Percentiles rank a stretch among this genome's conserved stretches.
Conservation (phyloP, 129 eudicot species). For the Dittrichia graveolens region DNA sequence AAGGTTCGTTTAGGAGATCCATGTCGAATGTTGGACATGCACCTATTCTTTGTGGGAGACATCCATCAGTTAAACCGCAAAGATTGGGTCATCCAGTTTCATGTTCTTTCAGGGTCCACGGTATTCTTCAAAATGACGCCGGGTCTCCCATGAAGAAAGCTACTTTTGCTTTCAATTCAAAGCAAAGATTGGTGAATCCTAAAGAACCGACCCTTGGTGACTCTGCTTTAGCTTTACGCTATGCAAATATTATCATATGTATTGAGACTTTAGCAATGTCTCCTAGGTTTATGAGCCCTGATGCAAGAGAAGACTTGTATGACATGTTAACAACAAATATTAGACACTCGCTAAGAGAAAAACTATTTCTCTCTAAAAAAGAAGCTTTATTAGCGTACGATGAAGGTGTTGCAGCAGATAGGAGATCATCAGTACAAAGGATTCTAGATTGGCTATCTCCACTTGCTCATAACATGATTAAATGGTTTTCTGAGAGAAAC, state of each 20-base stretch:
- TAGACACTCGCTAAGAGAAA: constrained; percentile 56
- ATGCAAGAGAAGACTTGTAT: constrained; percentile 86
- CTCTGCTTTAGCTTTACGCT: constrained; percentile 77
- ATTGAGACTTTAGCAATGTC: constrained; percentile 76
- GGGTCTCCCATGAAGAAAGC: constrained; percentile 25
- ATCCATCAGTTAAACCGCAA: constrained; percentile 36
- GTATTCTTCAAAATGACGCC: constrained; percentile 26
- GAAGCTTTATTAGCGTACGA: constrained; percentile 49
- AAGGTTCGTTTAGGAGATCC: constrained; percentile 55
- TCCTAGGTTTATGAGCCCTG: constrained; percentile 69
- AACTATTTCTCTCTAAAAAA: constrained; percentile 45
- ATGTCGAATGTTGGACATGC: constrained; percentile 49
- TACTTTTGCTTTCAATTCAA: constrained; percentile 33
- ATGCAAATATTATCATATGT: constrained; percentile 69
- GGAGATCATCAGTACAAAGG: constrained; percentile 51
- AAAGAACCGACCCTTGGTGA: constrained; percentile 68
- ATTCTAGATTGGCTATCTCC: constrained; percentile 94
- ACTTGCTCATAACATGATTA: constrained; percentile 85
- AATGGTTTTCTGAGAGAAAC: constrained; percentile 88
- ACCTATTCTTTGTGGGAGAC: constrained; percentile 42
- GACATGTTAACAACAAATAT: constrained; percentile 70
- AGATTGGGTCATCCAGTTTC: constrained; percentile 47
- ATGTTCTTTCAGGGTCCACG: constrained; percentile 39
- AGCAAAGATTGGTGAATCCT: constrained; percentile 38
- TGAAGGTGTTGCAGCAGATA: constrained; percentile 57